Conservation (phyloP, 192 early-diverging fungal species). For the Cladochytrium replicatum region DNA sequence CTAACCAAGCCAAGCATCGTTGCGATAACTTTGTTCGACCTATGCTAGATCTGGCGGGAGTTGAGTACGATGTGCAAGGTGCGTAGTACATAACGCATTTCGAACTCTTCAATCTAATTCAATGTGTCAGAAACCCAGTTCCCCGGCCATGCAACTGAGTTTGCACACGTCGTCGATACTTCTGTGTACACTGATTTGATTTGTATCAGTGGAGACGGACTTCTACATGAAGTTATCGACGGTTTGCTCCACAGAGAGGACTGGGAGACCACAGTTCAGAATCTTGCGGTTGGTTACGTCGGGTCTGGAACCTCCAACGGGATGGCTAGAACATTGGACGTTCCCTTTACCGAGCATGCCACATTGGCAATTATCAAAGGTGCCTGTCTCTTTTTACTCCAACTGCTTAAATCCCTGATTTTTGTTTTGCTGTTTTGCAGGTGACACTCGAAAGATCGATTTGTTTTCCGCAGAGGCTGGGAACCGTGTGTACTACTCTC, state of each 20-base stretch:
- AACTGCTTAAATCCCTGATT: too few relatives aligned
- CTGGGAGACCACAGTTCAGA: conserved; percentile 37
- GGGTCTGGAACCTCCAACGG: conserved; percentile 34
- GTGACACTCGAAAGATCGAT: conserved; percentile 25
- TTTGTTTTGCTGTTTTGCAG: too few relatives aligned
- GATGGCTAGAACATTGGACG: conserved; percentile 30
- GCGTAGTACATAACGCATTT: conserved; percentile 9
- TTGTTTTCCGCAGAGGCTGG: conserved; percentile 29
- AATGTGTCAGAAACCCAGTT: conserved; percentile 46
- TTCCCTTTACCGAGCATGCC: conserved; percentile 20
- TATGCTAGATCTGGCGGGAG: conserved; percentile 52
- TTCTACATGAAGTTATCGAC: conserved; percentile 72
- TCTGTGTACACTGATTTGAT: conserved; percentile 47
- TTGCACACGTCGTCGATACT: conserved; percentile 46
- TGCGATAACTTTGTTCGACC: conserved; percentile 47
- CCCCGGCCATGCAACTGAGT: conserved; percentile 49
- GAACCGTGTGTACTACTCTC: conserved; percentile 32
- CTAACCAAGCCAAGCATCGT: conserved; percentile 47
- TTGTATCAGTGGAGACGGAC: conserved; percentile 69
- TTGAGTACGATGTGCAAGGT: conserved; percentile 39
- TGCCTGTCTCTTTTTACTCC: neutral
- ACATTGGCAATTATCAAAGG: conserved; percentile 30
- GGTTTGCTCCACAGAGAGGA: conserved; percentile 66
- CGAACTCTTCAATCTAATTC: conserved; percentile 8
- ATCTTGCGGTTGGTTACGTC: conserved; percentile 54